Base-by-base conservation (phyloP, 75 land plant species). In the Selaginella moellendorffii region DNA sequence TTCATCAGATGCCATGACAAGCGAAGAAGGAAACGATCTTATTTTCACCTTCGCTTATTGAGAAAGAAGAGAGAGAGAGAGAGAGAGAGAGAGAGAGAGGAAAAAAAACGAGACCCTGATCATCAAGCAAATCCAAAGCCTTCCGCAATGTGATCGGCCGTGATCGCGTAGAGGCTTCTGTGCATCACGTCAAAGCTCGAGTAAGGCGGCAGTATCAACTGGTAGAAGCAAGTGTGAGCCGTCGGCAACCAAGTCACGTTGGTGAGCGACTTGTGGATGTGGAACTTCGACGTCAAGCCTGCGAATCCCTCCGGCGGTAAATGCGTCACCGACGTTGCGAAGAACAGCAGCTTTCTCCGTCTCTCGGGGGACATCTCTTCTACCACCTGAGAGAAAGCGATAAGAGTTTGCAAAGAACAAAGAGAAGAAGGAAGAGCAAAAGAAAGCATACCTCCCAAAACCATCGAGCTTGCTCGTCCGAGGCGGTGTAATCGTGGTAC, bases 171-270 rank as follows among this genome's bases (percentile, higher is more conserved):
- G 2, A 83, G 68, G 17, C 73, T 54, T 28, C 66, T 63, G 8
- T 61, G 53, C 83, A 83, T 80, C 28, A 78, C 64, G 31, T 66
- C 72, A 46, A 72, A 69, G 2, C 86, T 74, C 0, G 88, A 70
- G 53, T 91, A 91, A 0, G 78, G 67, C 9, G 97, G 97, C 17
- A 91, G 75, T 67, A 82, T 76, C 53, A 91, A 66, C 64, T 82
- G 83, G 69, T 74, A 85, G 70, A 91, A 91, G 79, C 97, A 91
- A 24, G 97, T 91, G 30, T 91, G 97, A 28, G 97, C 86, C 24
- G 86, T 71, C 12, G 97, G 97, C 51, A 91, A 71, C 70, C 74
- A 82, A 53, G 76, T 74, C 26, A 53, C 23, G 17, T 86, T 74
- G 2, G 77, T 79, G 27, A 65, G 63, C 2, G 78, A 64, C 71